Evolutionary conservation across 192 early-diverging fungal species (phyloP).

Genomic region (Ambispora gerdemannii): DNA sequence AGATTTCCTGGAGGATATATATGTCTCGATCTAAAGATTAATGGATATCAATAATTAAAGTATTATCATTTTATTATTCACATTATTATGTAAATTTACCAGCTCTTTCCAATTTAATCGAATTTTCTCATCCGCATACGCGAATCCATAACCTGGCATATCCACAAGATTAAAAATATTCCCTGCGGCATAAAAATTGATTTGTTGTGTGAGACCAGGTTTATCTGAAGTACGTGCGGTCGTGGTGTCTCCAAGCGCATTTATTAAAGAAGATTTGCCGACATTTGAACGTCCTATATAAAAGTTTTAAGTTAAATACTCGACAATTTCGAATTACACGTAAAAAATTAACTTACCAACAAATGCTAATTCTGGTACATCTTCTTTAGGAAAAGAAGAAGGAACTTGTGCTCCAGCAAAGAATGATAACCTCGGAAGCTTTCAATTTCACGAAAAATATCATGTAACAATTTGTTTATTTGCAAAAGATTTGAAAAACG

Average conservation of each 20-base stretch:
- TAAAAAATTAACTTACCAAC: conserved; percentile 33
- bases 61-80: conserved; percentile 3
- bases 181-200: conserved; percentile 73
- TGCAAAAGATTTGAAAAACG: not conserved
- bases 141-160: conserved; percentile 85
- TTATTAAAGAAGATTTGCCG: conserved; percentile 76
- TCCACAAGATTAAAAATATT: conserved; percentile 65
- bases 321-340: not conserved
- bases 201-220: conserved; percentile 75
- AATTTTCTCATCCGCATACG: conserved; percentile 65
- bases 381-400: conserved; percentile 38
- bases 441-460: not conserved
- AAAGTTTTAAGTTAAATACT: not conserved
- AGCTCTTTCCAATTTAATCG: conserved; percentile 55
- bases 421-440: conserved; percentile 43
- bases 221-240: conserved; percentile 65
- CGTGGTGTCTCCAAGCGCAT: conserved; percentile 58
- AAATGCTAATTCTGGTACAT: conserved; percentile 40
- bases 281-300: conserved; percentile 68
- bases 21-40: conserved; percentile 62
- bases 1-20: conserved; percentile 51
- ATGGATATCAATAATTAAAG: not conserved
- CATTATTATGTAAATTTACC: conserved; percentile 33
- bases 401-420: conserved; percentile 45
- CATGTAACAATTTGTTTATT: not conserved